These are phyloP conservation scores for Rhodotorula sp. DNA, from an alignment of 1,284 basidiomycete genomes.

Conservation along the genomic window DNA sequence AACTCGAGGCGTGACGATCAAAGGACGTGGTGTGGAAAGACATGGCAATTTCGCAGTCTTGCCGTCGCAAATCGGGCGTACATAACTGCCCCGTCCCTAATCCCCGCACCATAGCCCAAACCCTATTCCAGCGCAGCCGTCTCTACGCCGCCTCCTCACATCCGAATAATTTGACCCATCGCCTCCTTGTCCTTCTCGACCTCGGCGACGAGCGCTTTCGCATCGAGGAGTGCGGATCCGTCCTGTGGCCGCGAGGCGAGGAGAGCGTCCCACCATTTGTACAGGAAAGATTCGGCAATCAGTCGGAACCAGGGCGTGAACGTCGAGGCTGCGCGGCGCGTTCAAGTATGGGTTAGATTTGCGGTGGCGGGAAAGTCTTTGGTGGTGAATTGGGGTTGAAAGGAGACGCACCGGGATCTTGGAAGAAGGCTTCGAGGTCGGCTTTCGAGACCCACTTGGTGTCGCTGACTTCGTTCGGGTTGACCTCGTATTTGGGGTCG, in stretches of 20 bases:
- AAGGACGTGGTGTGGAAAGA: too few species aligned
- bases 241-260: constrained; percentile 49
- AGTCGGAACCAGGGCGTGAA: constrained; percentile 99
- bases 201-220: constrained; percentile 27
- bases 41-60: too few species aligned
- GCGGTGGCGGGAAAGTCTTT: background rate
- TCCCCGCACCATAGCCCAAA: background rate
- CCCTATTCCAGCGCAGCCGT: too few species aligned
- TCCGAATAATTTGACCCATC: constrained; percentile 32
- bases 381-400: background rate
- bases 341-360: background rate
- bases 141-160: constrained; percentile 14
- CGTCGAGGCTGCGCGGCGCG: constrained; percentile 60
- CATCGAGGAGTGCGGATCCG: constrained; percentile 20
- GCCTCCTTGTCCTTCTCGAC: constrained; percentile 32
- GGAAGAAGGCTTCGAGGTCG: constrained; percentile 88
- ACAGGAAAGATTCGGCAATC: constrained; percentile 93
- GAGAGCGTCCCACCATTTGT: constrained; percentile 97
- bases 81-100: background rate
- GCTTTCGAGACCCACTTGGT: constrained; percentile 85
- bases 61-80: too few species aligned
- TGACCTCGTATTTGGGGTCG: constrained; percentile 79
- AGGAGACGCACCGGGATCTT: constrained; percentile 63
- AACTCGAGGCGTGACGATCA: too few species aligned
- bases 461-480: constrained; percentile 88